Evolutionary conservation across 176 grass and related monocot genomes (phyloP), one percentile per base, ranked within the genome.

Genomic region (Bromus sterilis): DNA sequence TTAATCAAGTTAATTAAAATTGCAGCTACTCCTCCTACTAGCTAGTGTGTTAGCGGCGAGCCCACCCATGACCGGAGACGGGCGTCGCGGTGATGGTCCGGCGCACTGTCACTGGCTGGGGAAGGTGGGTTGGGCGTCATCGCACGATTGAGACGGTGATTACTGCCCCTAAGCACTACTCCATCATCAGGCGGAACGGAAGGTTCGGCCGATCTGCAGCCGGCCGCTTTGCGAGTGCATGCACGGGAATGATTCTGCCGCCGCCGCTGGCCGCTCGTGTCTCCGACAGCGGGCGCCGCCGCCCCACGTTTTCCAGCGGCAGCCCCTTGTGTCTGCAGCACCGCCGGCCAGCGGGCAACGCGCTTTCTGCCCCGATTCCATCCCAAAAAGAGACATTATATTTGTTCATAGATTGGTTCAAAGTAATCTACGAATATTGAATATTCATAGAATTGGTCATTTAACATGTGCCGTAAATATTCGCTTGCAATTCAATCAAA

Each of bases 251-350:
- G 43, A 26, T 35, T 49, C 35, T 12, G 12, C 57, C 53, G 26
- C 62, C n/a, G 83, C 64, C 2, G 0, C 3, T 1, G 12, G 0
- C 65, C 6, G 23, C n/a, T 35, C 21, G 16, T 59, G 61, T 46
- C 30, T 10, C 36, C 46, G 35, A 21, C 70, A 7, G 9, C 61
- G 63, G 23, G 55, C 62, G 78, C 49, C 51, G 58, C 5, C 61
- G 72, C 31, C 32, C 32, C 24, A 8, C 79, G 64, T 83, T 82
- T 87, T 87, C 86, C 79, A 64, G 80, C 79, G 12, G 73, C 64
- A 29, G 5, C 32, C 40, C 40, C 6, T 42, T 9, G 28, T n/a
- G 51, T 18, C 51, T 65, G 53, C 21, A 37, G 51, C 21, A 5
- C 11, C 48, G 11, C 31, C 23, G 2, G 56, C 43, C 56, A 25